Base-by-base conservation (phyloP, 768 basidiomycete genomes). In the Mrakia frigida region DNA sequence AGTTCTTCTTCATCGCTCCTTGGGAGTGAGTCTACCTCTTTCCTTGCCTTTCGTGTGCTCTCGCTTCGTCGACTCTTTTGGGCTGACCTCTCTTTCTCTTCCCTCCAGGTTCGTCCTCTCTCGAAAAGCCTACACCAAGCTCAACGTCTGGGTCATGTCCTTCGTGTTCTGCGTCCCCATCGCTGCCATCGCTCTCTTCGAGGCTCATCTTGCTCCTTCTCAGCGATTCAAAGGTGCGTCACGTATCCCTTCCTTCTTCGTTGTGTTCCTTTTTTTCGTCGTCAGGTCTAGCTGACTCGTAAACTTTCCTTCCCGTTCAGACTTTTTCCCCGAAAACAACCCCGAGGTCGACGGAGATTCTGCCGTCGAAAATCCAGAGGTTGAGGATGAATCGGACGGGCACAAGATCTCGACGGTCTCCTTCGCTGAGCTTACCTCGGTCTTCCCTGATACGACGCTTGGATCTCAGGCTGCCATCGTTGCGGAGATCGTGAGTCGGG, bases 131-230 rank as follows among this genome's bases (percentile, higher is more conserved):
- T 67, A 65, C 28, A 50, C 46, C 0, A 72, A 91, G 89, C 83
- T 94, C 78, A 97, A 96, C 83, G 89, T 90, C 73, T 81, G 85
- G 79, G 86, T 92, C 73, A 96, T 98, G 94, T 83, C 85, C 33
- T 79, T 86, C 60, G 77, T 96, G n/a, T 96, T 98, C 86, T 91
- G 90, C 83, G 77, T 94, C 73, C 93, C 94, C 4, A 85, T 97
- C 41, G 84, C 86, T 5, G 70, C 86, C 23, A 91, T 97, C 78
- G 91, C 93, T 0, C 80, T 94, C 46, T 91, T 86, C 80, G 95
- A 97, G 84, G 87, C 91, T 0, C 85, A 86, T 14, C 41, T 78
- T 33, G 73, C 65, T 35, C 73, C 67, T n/a, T 70, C 67, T 0
- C 46, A 68, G 25, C 52, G 67, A 10, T 74, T 78, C 77, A 25